A percentile compares a stretch with the other conserved stretches of the same genome.
Evolutionary conservation across 2,329 filamentous ascomycete genomes (phyloP).

Genomic region (Colletotrichum tropicicola): DNA sequence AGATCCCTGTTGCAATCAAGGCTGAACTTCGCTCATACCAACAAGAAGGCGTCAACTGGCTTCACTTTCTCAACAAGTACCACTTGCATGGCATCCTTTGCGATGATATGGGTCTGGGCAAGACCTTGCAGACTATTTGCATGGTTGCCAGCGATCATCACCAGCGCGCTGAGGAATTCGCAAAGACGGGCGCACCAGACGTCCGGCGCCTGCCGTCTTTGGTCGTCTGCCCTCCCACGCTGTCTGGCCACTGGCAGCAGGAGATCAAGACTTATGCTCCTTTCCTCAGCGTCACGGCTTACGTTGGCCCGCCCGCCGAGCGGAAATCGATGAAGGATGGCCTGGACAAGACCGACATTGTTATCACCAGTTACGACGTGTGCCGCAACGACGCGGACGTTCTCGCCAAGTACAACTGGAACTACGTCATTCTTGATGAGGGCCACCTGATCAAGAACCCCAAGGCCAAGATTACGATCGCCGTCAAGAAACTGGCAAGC

Average conservation of each 20-base stretch:
- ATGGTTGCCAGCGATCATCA: constrained; percentile 99
- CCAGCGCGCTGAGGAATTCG: constrained; percentile 88
- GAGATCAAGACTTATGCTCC: constrained; percentile 96
- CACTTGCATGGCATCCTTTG: constrained; percentile 98
- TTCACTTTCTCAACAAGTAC: constrained; percentile 97
- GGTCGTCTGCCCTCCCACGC: constrained; percentile 94
- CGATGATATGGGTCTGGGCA: constrained; percentile 98
- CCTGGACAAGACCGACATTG: constrained; percentile 84
- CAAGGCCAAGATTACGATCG: constrained; percentile 92
- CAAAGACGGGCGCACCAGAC: constrained; percentile 82
- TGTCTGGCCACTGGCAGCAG: constrained; percentile 98
- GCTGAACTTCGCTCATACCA: constrained; percentile 96
- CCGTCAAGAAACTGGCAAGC: constrained; percentile 87
- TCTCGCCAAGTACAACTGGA: constrained; percentile 87
- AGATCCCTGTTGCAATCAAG: constrained; percentile 96
- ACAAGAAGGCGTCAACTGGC: constrained; percentile 98
- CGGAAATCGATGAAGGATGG: constrained; percentile 75
- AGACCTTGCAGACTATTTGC: constrained; percentile 96
- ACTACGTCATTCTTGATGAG: constrained; percentile 96
- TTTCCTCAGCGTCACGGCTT: constrained; percentile 88
- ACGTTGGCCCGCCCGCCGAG: constrained; percentile 88
- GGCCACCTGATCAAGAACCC: constrained; percentile 99
- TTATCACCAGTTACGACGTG: constrained; percentile 98
- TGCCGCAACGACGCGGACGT: constrained; percentile 95
- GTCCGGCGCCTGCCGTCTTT: constrained; percentile 84